These are phyloP conservation scores for Teunomyces lycoperdinae DNA, from an alignment of 805 yeast genomes.

Conservation along the genomic window DNA sequence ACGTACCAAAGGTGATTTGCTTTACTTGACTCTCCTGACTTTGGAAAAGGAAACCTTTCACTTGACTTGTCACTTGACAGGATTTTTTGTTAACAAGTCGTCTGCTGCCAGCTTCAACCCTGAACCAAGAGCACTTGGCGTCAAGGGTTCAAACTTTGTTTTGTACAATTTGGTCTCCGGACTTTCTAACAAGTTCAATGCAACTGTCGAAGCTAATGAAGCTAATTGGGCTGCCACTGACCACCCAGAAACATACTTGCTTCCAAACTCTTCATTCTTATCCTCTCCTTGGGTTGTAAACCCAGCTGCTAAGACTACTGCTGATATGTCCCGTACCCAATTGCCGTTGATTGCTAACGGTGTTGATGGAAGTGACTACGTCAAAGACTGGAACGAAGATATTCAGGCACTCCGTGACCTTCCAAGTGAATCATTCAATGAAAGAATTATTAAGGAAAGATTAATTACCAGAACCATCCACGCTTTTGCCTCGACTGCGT, in stretches of 20 bases:
- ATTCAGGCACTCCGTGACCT: conserved; percentile 79
- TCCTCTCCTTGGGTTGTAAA: conserved; percentile 78
- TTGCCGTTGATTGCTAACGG: conserved; percentile 51
- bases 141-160: conserved; percentile 41
- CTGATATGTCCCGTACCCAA: conserved; percentile 66
- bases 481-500: conserved; percentile 75
- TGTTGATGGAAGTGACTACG: conserved; percentile 53
- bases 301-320: conserved; percentile 20
- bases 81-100: conserved; percentile 75
- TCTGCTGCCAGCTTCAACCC: conserved; percentile 72
- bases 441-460: conserved; percentile 73
- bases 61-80: conserved; percentile 74
- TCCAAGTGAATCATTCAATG: conserved; percentile 54
- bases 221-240: conserved; percentile 37
- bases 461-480: conserved; percentile 64
- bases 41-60: conserved; percentile 77
- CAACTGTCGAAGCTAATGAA: conserved; percentile 52
- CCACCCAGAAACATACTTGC: conserved; percentile 54
- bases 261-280: conserved; percentile 60
- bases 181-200: conserved; percentile 62
- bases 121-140: conserved; percentile 39
- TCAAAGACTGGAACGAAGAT: conserved; percentile 89
- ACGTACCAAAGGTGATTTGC: conserved; percentile 69
- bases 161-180: conserved; percentile 58
- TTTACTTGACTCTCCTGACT: conserved; percentile 72